Percentiles rank a stretch among this genome's conserved stretches.
Conservation (phyloP, 2,329 filamentous ascomycete species). For the Teratosphaeria pseudoeucalypti region DNA sequence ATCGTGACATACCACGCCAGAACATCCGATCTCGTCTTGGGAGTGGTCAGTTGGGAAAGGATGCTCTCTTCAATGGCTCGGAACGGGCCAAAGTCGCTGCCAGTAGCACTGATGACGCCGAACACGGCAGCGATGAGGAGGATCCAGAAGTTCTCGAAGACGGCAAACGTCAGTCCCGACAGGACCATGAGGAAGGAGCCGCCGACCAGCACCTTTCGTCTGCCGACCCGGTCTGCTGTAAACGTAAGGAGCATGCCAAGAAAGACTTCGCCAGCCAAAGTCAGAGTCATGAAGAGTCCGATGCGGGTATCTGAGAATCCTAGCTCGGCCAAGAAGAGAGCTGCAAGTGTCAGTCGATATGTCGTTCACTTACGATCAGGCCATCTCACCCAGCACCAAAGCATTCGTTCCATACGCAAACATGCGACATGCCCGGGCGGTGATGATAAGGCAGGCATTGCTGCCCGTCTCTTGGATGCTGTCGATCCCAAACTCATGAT, state of each 20-base stretch:
- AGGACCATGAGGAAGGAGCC: constrained; percentile 24
- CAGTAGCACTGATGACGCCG: constrained; percentile 28
- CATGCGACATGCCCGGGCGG: constrained; percentile 33
- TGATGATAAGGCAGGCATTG: constrained; percentile 46
- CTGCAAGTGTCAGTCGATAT: constrained; percentile 7
- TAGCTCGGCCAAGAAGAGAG: constrained; percentile 25
- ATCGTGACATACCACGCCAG: constrained; percentile 55
- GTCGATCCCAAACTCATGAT: constrained; percentile 23
- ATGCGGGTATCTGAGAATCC: constrained; percentile 23
- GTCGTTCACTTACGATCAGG: background rate
- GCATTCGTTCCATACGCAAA: constrained; percentile 23
- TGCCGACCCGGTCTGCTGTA: constrained; percentile 24
- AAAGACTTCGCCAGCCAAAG: constrained; percentile 25
- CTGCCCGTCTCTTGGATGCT: constrained; percentile 22
- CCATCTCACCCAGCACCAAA: constrained; percentile 18
- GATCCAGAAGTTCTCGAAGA: constrained; percentile 25
- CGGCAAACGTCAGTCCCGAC: constrained; percentile 20
- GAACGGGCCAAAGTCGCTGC: constrained; percentile 58
- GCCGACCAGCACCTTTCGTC: constrained; percentile 20
- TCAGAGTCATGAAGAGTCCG: constrained; percentile 26
- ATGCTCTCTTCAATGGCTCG: constrained; percentile 54
- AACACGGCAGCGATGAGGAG: constrained; percentile 23
- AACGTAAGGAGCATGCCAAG: constrained; percentile 23
- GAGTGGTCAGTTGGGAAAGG: constrained; percentile 49
- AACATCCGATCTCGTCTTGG: constrained; percentile 49